A percentile compares a stretch with the other conserved stretches of the same genome.
These are phyloP conservation scores for Pythium rhizo-oryzae DNA, from an alignment of 352 stramenopile genomes.

Conservation along the genomic window DNA sequence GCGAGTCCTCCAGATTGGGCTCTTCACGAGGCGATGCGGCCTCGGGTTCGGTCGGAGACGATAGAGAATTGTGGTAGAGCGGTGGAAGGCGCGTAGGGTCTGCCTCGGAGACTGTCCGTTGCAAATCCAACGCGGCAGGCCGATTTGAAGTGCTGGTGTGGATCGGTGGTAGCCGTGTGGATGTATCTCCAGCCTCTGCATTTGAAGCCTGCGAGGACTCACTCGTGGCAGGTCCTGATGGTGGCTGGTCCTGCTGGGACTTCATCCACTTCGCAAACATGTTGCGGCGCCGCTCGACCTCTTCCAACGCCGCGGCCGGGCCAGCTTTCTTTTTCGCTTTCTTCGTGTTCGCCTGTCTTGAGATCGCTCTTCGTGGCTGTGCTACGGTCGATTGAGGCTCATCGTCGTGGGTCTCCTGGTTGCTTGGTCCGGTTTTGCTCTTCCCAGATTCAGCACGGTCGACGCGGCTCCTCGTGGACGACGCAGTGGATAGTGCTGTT, in stretches of 20 bases:
- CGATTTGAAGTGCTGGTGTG: not conserved
- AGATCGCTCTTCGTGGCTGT: not conserved
- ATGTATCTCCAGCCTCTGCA: not conserved
- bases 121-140: not conserved
- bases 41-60: not conserved
- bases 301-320: constrained; percentile 44
- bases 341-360: constrained; percentile 20
- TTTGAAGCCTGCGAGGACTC: not conserved
- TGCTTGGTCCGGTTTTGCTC: constrained; percentile 4
- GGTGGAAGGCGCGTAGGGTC: constrained; percentile 17
- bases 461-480: constrained; percentile 5
- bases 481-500: constrained; percentile 18
- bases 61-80: not conserved
- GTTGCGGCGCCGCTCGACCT: constrained; percentile 67
- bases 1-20: constrained; percentile 52
- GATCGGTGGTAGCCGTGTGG: constrained; percentile 5
- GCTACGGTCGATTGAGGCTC: not conserved
- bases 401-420: constrained; percentile 31
- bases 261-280: constrained; percentile 83
- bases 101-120: not conserved
- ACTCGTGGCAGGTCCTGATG: constrained; percentile 9
- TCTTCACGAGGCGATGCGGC: constrained; percentile 19
- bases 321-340: constrained; percentile 51
- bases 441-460: not conserved
- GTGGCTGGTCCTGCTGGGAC: constrained; percentile 17